Evolutionary conservation across 192 early-diverging fungal genomes (phyloP), one percentile per base, ranked within the genome.

Genomic region (Chytriomyces sp.): DNA sequence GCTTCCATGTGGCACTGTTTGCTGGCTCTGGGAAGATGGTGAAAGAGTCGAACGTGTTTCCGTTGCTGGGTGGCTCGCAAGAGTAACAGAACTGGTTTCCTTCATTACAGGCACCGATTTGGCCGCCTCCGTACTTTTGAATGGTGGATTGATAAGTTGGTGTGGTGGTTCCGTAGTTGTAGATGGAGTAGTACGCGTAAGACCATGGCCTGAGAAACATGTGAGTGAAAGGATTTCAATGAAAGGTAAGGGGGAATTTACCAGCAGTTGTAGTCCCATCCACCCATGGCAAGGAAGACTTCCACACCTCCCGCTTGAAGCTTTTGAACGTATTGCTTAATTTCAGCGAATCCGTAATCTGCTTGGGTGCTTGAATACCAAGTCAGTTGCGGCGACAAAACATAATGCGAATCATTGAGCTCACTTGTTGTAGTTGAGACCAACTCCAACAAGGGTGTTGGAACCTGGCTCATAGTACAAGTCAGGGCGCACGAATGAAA

Each of bases 21-120:
- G 57, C 71, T 7, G 71, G 71, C 60, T 73, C 71, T 5, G 71
- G 71, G 61, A 63, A 73, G 43, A 73, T 49, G 60, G 71, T 45
- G 61, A 47, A 73, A 7, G 59, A 62, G 43, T 73, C 61, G 10
- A 47, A 10, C n/a, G 71, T 62, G 71, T 73, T 49, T 35, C 71
- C 71, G 61, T 73, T 73, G 24, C 43, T 28, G 9, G 60, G 57
- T 8, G 71, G 71, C 45, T 73, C 71, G 48, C 69, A 71, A 50
- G 50, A 47, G 35, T 71, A 71, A 45, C 69, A 71, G 24, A n/a
- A 71, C 24, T 59, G 69, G 48, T 71, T 71, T 8, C 20, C 18
- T 18, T 10, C 69, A 20, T 57, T 49, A 60, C 69, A 71, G 69
- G 50, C 57, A 16, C 28, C 43, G 45, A 71, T 71, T 8, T 71